These are phyloP conservation scores for Aphanoascus verrucosus DNA, from an alignment of 2,329 filamentous ascomycete species.

Conservation along the genomic window DNA sequence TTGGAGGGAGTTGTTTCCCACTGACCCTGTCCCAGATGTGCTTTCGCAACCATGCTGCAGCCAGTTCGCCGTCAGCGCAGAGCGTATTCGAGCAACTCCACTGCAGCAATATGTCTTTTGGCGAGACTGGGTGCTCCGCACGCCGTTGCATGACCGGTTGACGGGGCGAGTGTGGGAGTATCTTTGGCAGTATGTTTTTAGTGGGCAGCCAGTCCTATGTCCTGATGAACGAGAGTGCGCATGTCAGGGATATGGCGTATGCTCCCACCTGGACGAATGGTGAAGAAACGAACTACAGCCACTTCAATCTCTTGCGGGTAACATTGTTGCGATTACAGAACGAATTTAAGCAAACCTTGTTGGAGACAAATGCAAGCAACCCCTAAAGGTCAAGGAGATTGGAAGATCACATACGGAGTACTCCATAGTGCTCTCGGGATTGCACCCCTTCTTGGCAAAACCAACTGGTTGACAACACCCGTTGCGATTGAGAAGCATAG, in stretches of 20 bases:
- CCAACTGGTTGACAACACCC: no score
- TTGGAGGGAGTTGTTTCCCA: slow-evolving; percentile 40
- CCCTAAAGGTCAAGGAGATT: no score
- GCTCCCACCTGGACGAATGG: slow-evolving; percentile 44
- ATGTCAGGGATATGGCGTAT: slow-evolving; percentile 54
- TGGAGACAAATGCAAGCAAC: no score
- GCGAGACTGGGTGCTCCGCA: slow-evolving; percentile 52
- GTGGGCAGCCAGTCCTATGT: slow-evolving; percentile 37
- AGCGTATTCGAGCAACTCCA: slow-evolving; percentile 46
- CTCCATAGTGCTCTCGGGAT: no score
- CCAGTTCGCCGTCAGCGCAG: slow-evolving; percentile 51
- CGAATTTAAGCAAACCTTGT: no score
- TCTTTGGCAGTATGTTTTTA: slow-evolving; percentile 54
- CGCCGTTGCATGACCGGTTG: slow-evolving; percentile 45
- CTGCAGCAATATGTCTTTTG: slow-evolving; percentile 46
- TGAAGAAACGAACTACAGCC: slow-evolving; percentile 19
- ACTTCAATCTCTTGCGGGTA: background rate
- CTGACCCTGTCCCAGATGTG: slow-evolving; percentile 36
- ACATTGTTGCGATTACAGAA: background rate
- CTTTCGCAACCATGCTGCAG: slow-evolving; percentile 54
- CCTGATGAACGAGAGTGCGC: slow-evolving; percentile 47
- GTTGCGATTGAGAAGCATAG: no score
- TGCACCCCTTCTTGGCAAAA: no score
- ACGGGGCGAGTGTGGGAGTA: slow-evolving; percentile 54
- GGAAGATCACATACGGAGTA: no score